phyloP scores from a whole-genome alignment of 176 grass and related monocot species.

The Ananas comosus region DNA sequence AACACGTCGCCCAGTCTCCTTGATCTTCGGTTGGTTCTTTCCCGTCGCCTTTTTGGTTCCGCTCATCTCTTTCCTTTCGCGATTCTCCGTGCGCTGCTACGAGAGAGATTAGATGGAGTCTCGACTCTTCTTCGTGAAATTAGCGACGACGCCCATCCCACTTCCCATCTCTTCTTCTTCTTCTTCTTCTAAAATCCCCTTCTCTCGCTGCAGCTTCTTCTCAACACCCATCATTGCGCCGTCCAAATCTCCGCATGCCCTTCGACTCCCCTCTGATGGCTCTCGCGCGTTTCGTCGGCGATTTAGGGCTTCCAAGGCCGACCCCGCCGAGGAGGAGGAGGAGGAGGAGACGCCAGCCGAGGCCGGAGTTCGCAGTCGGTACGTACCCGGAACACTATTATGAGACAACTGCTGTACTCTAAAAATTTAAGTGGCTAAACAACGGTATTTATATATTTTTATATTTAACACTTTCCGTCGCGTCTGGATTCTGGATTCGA shows the following conservation, averaged over 20 bases:
- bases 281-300: not conserved
- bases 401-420: too few species aligned
- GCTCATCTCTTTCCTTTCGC: not conserved
- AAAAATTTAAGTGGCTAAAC: too few species aligned
- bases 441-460: too few species aligned
- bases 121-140: not conserved
- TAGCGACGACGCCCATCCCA: not conserved
- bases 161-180: not conserved
- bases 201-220: not conserved
- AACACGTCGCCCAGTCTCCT: too few species aligned
- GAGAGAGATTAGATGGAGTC: not conserved
- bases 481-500: too few species aligned
- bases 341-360: not conserved
- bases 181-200: not conserved
- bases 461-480: too few species aligned
- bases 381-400: too few species aligned
- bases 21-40: too few species aligned
- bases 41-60: not conserved
- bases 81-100: not conserved
- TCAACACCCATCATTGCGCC: not conserved
- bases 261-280: not conserved
- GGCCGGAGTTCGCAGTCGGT: conserved; percentile 38
- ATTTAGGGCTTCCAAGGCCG: conserved; percentile 35
- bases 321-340: conserved; percentile 42
- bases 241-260: not conserved